Conservation (phyloP, 139 green algal genomes). For the Diplosphaera chodatii region DNA sequence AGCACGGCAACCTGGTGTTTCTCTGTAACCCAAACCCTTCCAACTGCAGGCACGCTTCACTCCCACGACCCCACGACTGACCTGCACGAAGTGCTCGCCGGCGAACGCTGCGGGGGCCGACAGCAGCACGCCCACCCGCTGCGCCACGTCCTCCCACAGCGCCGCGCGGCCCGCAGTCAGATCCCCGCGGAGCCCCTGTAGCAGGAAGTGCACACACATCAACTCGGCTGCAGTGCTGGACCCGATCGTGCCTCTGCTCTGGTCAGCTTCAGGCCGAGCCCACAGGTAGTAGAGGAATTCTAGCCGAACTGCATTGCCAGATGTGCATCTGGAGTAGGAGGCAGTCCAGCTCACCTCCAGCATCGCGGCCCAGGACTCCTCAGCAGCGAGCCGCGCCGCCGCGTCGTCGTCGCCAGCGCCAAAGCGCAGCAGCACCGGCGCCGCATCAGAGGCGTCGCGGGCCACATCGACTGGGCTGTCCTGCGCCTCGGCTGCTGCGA, state of each 20-base stretch:
- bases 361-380: not conserved
- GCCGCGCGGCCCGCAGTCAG: constrained; percentile 18
- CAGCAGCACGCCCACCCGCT: constrained; percentile 31
- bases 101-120: constrained; percentile 33
- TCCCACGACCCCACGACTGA: too few relatives aligned
- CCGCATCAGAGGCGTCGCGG: not conserved
- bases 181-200: constrained; percentile 9
- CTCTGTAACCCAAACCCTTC: too few relatives aligned
- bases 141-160: constrained; percentile 43
- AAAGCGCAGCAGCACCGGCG: not conserved
- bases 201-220: constrained; percentile 13
- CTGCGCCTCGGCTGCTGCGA: too few relatives aligned
- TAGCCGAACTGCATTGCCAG: too few relatives aligned
- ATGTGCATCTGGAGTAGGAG: too few relatives aligned
- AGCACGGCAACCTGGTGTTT: too few relatives aligned
- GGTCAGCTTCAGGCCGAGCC: constrained; percentile 19
- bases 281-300: too few relatives aligned
- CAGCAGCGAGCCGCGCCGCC: too few relatives aligned
- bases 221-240: constrained; percentile 2
- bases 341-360: not conserved
- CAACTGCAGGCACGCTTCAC: too few relatives aligned
- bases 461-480: too few relatives aligned
- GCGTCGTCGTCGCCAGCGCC: not conserved
- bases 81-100: constrained; percentile 46
- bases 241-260: too few relatives aligned